Base-by-base conservation (phyloP, 495 filamentous ascomycete species). In the Hypoxylon rickii region DNA sequence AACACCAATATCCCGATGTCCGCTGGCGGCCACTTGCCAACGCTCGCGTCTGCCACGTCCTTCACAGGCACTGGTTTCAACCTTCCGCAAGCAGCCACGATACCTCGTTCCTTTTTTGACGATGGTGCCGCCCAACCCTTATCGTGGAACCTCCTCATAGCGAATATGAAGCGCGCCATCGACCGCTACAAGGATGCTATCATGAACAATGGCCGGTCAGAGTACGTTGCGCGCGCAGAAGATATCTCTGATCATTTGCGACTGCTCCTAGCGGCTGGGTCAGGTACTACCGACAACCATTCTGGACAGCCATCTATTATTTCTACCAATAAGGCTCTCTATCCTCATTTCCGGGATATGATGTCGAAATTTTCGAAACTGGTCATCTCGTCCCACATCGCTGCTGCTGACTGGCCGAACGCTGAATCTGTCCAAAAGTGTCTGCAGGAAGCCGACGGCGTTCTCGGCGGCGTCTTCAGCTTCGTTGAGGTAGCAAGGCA, bases 281-380 rank as follows among this genome's bases (percentile, higher is more conserved):
- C 94, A 7, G 90, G 90, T 43, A 97, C 94, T 2, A 98, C 94
- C 1, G 94, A 98, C 68, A 97, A 97, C 63, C 94, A 98, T 69
- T 98, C 94, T 8, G 95, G 95, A 37, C 94, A 96, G 57, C 94
- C 95, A 21, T 97, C 94, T n/a, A 97, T 97, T 67, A 98, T 98
- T 46, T 94, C 90, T 6, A 92, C 91, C 6, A 98, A 98, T 72
- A 96, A 96, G 72, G 86, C 89, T 1, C 77, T 98, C 36, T 97
- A 97, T 64, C 94, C 95, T 21, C 91, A 97, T 74, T 98, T 97
- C 72, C 83, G 95, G 43, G 95, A 97, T 67, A 97, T 96, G 88
- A 98, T 98, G 94, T 97, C 94, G 3, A 89, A 94, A 61, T 97
- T 97, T 73, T 97, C 95, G 31, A 98, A 97, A 70, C 79, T 98